A percentile compares a stretch with the other conserved stretches of the same genome.
Evolutionary conservation across 1,284 basidiomycete species (phyloP).

Genomic region (Agroathelia rolfsii): DNA sequence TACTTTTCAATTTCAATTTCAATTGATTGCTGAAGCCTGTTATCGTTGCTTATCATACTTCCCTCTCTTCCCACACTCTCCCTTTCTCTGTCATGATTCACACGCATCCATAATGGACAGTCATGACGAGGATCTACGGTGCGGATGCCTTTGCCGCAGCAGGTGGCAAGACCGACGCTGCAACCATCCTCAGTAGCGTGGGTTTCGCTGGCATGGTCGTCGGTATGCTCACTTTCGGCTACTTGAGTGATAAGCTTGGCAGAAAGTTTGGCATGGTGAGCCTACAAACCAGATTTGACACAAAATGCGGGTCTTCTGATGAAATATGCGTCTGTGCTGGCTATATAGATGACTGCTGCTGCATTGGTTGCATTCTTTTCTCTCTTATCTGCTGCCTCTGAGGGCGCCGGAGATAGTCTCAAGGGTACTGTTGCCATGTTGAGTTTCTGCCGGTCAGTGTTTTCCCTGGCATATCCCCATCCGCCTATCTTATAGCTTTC

Average conservation of each 20-base stretch:
- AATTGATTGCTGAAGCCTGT: no score
- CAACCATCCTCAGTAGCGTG: conserved; percentile 52
- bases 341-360: conserved; percentile 59
- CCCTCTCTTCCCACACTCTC: background rate
- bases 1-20: background rate
- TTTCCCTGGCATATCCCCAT: no score
- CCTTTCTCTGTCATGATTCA: conserved; percentile 1
- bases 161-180: conserved; percentile 56
- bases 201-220: conserved; percentile 78
- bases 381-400: conserved; percentile 72
- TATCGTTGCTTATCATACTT: background rate
- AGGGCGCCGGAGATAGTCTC: conserved; percentile 66
- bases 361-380: conserved; percentile 76
- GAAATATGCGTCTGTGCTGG: conserved; percentile 1
- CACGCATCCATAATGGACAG: conserved; percentile 23
- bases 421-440: conserved; percentile 70
- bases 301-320: background rate
- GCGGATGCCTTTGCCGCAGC: conserved; percentile 30
- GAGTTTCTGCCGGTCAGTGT: conserved; percentile 64
- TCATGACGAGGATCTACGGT: conserved; percentile 61
- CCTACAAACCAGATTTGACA: no score
- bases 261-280: conserved; percentile 82
- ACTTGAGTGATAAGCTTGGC: conserved; percentile 78
- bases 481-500: no score
- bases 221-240: conserved; percentile 73